Evolutionary conservation across 2,329 filamentous ascomycete genomes (phyloP).

Genomic region (Ambrosiella xylebori): DNA sequence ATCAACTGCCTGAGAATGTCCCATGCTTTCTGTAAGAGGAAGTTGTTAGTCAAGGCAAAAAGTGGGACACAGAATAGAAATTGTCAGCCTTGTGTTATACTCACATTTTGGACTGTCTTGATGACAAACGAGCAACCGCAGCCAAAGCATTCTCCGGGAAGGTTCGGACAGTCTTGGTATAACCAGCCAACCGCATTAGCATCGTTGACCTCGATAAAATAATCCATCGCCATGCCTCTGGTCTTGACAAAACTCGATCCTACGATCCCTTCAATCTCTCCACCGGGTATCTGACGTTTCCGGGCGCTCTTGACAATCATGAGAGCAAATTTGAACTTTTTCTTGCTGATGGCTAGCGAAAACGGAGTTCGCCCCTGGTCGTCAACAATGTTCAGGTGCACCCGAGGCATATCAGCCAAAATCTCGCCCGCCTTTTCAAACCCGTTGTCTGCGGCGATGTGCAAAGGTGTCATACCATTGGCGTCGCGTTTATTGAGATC

Average conservation of each 20-base stretch:
- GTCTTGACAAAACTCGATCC: background rate
- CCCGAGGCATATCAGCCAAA: background rate
- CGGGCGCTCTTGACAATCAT: background rate
- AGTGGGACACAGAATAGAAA: background rate
- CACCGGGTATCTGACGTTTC: background rate
- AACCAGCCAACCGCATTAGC: background rate
- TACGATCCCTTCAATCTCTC: background rate
- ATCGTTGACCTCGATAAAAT: background rate
- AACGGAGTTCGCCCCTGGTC: background rate
- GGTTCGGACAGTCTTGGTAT: background rate
- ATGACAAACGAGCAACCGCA: slow-evolving; percentile 1
- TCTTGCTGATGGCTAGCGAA: background rate
- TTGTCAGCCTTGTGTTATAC: too few relatives aligned
- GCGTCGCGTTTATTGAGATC: slow-evolving; percentile 18
- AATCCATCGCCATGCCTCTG: background rate
- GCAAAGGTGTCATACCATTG: slow-evolving; percentile 20
- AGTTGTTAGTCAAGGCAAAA: background rate
- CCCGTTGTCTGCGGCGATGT: background rate
- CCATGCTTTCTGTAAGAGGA: background rate
- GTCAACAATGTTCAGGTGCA: background rate
- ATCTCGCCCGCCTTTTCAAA: background rate
- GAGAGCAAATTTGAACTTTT: background rate
- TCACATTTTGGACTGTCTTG: background rate
- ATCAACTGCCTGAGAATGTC: background rate
- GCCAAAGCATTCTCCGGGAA: background rate